Base-by-base conservation (phyloP, 495 filamentous ascomycete species). In the Neurospora africana region DNA sequence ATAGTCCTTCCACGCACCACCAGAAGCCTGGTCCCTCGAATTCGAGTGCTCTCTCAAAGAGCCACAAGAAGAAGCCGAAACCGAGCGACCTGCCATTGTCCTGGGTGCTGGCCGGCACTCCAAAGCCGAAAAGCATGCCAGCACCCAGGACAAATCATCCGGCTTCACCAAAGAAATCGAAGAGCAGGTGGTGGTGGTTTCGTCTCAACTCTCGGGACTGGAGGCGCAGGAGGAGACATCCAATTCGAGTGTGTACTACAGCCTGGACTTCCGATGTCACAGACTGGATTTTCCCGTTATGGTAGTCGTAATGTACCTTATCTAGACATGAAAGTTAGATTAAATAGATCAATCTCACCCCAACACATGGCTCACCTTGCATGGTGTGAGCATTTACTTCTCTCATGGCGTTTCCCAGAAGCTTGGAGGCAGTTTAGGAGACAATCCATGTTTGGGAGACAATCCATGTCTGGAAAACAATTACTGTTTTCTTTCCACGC, bases 11-110 rank as follows among this genome's bases (percentile, higher is more conserved):
- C 17, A 79, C 80, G 30, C 75, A 72, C 87, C 91, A 70, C 90
- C 88, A 89, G 74, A 89, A 91, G 83, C 88, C 89, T 86, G 84
- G 86, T 83, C 80, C 81, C 74, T 87, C 88, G n/a, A n/a, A 2
- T 19, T 7, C 15, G 40, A 5, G 40, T 19, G 41, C 41, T 44
- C 15, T 41, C 19, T 21, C n/a, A 44, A 44, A 21, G 19, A 10
- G 41, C 41, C n/a, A 44, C 41, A 44, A 44, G 41, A 44, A 44
- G 1, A 21, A 21, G 41, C 41, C 41, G 19, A 44, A 44, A 44
- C 41, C 5, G 40, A 41, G 40, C 15, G 40, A 41, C 40, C 17
- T 19, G 40, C 5, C 40, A 44, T 44, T 44, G 19, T 44, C 19
- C 8, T 21, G 19, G 41, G 41, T 44, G 41, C 41, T 21, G 19